phyloP scores from a whole-genome alignment of 1,139 yeast species.

The Yamadazyma mexicana region DNA sequence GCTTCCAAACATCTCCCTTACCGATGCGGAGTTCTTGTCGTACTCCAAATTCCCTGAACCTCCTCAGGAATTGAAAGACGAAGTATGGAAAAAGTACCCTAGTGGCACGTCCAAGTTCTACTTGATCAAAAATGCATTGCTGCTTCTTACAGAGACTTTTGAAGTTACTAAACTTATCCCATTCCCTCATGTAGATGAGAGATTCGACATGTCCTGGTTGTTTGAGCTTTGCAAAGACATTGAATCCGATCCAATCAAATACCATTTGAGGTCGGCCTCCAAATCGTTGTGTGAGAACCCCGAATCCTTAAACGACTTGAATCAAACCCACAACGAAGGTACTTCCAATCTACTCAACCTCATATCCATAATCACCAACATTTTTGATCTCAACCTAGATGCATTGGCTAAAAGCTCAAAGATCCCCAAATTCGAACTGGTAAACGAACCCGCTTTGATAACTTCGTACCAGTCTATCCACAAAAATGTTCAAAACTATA shows the following conservation, averaged over 20 bases:
- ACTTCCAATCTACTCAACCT: conserved; percentile 29
- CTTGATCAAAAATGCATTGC: conserved; percentile 41
- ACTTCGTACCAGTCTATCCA: conserved; percentile 11
- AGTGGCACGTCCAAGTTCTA: conserved; percentile 55
- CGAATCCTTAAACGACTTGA: conserved; percentile 37
- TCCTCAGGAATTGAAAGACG: conserved; percentile 36
- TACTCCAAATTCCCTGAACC: conserved; percentile 48
- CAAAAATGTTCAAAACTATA: conserved; percentile 28
- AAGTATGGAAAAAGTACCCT: conserved; percentile 50
- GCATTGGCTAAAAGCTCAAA: conserved; percentile 42
- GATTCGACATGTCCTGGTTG: conserved; percentile 35
- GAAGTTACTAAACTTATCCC: conserved; percentile 25
- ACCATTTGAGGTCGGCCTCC: conserved; percentile 47
- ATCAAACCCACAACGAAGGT: conserved; percentile 21
- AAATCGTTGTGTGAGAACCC: conserved; percentile 39
- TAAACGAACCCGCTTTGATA: conserved; percentile 23
- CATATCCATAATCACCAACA: conserved; percentile 30
- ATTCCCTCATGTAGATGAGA: conserved; percentile 20
- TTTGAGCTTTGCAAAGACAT: conserved; percentile 46
- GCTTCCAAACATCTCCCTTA: conserved; percentile 40
- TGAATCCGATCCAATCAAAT: conserved; percentile 47
- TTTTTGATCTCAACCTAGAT: conserved; percentile 39
- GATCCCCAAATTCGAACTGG: conserved; percentile 36
- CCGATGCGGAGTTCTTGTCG: conserved; percentile 25
- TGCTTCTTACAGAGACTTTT: conserved; percentile 18